Conservation (phyloP, 352 stramenopile genomes). For the Phytophthora pinifolia region DNA sequence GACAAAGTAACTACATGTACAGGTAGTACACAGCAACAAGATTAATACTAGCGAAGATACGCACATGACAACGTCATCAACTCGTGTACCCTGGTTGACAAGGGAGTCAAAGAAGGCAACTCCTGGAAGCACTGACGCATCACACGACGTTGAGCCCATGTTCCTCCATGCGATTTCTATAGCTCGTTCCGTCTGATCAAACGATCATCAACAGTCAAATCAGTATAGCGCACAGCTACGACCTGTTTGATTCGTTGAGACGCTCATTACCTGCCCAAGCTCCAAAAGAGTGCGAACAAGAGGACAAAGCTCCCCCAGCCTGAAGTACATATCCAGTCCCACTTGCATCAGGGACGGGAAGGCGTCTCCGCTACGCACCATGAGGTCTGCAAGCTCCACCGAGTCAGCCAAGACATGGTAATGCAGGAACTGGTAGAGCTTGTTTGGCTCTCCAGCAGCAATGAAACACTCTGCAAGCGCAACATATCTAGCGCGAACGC, state of each 20-base stretch:
- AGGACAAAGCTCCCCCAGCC: conserved; percentile 41
- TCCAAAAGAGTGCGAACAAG: conserved; percentile 56
- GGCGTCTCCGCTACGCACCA: conserved; percentile 33
- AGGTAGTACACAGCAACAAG: conserved; percentile 1
- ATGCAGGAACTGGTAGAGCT: conserved; percentile 72
- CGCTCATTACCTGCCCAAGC: conserved; percentile 38
- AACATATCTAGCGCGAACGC: conserved; percentile 40
- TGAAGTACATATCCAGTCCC: conserved; percentile 70
- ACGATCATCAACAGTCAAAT: conserved; percentile 1
- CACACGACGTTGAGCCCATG: conserved; percentile 35
- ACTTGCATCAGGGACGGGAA: conserved; percentile 49
- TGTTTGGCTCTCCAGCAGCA: conserved; percentile 34
- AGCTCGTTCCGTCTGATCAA: conserved; percentile 38
- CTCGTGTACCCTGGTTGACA: conserved; percentile 24
- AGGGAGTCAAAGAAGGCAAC: conserved; percentile 53
- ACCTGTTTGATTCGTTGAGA: background rate
- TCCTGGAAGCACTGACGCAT: conserved; percentile 42
- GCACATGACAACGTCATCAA: background rate
- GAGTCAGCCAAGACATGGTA: conserved; percentile 62
- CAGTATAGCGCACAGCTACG: background rate
- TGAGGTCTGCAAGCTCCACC: conserved; percentile 50
- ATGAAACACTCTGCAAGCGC: conserved; percentile 58
- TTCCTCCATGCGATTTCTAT: conserved; percentile 55
- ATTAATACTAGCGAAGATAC: background rate
- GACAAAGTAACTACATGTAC: conserved; percentile 29